phyloP scores from a whole-genome alignment of 1,284 basidiomycete genomes.

The Vanrija pseudolonga region DNA sequence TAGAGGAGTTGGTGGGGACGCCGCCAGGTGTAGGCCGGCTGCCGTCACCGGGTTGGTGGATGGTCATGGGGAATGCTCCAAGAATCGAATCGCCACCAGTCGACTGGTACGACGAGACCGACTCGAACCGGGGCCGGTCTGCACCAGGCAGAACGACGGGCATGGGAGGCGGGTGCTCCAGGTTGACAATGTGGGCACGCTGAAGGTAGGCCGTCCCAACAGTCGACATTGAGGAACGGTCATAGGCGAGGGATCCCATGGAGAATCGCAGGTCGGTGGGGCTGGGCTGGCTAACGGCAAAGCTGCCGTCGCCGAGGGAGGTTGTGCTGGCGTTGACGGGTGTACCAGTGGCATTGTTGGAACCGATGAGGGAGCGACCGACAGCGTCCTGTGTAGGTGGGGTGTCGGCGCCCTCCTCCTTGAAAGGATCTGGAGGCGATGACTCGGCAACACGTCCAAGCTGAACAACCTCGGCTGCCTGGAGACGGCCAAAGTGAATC shows the following conservation, averaged over 20 bases:
- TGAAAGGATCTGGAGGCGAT: conserved; percentile 12
- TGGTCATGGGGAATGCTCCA: conserved; percentile 45
- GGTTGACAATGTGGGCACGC: conserved; percentile 1
- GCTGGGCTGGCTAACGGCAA: conserved; percentile 16
- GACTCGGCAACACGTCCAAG: conserved; percentile 18
- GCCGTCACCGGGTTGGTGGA: conserved; percentile 19
- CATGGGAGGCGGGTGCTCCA: conserved; percentile 10
- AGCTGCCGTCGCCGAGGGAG: conserved; percentile 17
- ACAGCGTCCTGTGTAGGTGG: too few relatives aligned
- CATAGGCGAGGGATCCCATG: conserved; percentile 44
- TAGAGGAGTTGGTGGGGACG: conserved; percentile 9
- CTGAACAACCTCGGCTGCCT: conserved; percentile 48
- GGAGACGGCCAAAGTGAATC: conserved; percentile 45
- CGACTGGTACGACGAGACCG: conserved; percentile 31
- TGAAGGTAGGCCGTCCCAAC: conserved; percentile 27
- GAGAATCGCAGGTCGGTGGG: conserved; percentile 46
- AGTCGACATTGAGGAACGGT: conserved; percentile 33
- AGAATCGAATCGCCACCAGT: conserved; percentile 40
- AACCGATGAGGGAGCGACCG: background rate
- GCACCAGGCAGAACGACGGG: conserved; percentile 2
- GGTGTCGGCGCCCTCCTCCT: background rate
- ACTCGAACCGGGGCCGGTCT: conserved; percentile 15
- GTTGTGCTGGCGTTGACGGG: background rate
- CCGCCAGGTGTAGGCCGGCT: background rate
- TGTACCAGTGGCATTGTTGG: background rate